Percentiles rank a stretch among this genome's conserved stretches.
Evolutionary conservation across 1,284 basidiomycete species (phyloP).

Genomic region (Erythrobasidium hasegawianum): DNA sequence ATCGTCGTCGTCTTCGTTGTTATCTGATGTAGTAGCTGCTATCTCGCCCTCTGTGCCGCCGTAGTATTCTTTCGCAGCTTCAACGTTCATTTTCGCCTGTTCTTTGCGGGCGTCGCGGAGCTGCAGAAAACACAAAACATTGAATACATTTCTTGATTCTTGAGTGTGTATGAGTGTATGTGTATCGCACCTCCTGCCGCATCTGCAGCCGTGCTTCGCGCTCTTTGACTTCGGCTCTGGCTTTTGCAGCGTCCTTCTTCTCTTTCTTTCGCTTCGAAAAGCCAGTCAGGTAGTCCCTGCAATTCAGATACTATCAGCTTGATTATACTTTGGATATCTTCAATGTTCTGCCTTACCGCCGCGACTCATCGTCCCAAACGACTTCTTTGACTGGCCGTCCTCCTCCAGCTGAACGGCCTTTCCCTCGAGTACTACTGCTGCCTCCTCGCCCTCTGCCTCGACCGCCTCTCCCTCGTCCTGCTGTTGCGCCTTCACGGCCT

Average conservation of each 20-base stretch:
- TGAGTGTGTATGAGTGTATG: too few relatives aligned
- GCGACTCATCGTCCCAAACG: slow-evolving; percentile 69
- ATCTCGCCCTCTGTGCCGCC: slow-evolving; percentile 36
- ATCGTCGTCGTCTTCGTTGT: neutral
- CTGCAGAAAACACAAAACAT: slow-evolving; percentile 9
- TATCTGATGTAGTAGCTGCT: neutral
- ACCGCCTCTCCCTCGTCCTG: neutral
- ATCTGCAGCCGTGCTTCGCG: slow-evolving; percentile 39
- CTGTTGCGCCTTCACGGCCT: neutral
- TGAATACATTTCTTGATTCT: neutral
- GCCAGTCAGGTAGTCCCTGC: slow-evolving; percentile 75
- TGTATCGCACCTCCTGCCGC: slow-evolving; percentile 36
- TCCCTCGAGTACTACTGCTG: neutral
- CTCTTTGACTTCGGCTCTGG: slow-evolving; percentile 40
- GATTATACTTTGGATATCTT: too few relatives aligned
- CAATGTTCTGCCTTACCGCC: too few relatives aligned
- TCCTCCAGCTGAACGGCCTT: neutral
- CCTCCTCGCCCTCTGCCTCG: neutral
- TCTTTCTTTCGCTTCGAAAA: slow-evolving; percentile 79
- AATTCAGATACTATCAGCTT: too few relatives aligned
- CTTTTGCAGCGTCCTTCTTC: slow-evolving; percentile 57
- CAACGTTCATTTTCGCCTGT: slow-evolving; percentile 41
- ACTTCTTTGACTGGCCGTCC: slow-evolving; percentile 48
- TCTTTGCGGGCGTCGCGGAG: slow-evolving; percentile 42
- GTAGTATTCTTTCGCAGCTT: slow-evolving; percentile 40